These are phyloP conservation scores for Vishniacozyma victoriae DNA, from an alignment of 768 basidiomycete species.

Conservation along the genomic window DNA sequence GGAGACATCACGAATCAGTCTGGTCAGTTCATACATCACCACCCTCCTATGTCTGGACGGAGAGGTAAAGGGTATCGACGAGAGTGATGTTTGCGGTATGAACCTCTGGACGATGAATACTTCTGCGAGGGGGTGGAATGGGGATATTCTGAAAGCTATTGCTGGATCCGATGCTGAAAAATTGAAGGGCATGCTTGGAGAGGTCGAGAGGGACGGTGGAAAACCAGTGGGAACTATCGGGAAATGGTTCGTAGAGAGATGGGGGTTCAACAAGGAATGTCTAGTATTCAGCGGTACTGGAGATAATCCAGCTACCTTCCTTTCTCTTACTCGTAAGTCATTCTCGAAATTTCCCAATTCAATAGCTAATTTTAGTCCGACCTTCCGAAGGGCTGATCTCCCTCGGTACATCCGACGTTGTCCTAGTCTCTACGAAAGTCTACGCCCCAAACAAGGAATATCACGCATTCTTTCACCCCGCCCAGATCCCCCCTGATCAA, in stretches of 20 bases:
- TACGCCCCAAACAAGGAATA: conserved; percentile 48
- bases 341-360: background rate
- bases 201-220: conserved; percentile 70
- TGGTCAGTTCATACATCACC: conserved; percentile 76
- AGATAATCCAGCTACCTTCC: conserved; percentile 80
- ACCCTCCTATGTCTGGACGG: conserved; percentile 68
- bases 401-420: conserved; percentile 80
- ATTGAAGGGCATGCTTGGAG: conserved; percentile 64
- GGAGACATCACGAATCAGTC: conserved; percentile 62
- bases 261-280: conserved; percentile 70
- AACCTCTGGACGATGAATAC: conserved; percentile 74
- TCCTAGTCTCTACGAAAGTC: conserved; percentile 61
- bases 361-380: conserved; percentile 54
- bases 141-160: conserved; percentile 56
- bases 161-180: conserved; percentile 58
- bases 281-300: conserved; percentile 78
- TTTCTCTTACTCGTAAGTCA: conserved; percentile 49
- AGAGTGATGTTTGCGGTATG: conserved; percentile 86
- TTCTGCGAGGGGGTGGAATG: conserved; percentile 61
- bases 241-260: conserved; percentile 66
- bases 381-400: conserved; percentile 73
- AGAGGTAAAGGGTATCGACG: conserved; percentile 69
- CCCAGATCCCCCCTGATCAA: conserved; percentile 63
- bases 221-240: conserved; percentile 61
- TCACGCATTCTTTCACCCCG: conserved; percentile 51